Percentiles rank a stretch among this genome's conserved stretches.
phyloP scores from a whole-genome alignment of 2,329 filamentous ascomycete genomes.

The Exophiala alcalophila region DNA sequence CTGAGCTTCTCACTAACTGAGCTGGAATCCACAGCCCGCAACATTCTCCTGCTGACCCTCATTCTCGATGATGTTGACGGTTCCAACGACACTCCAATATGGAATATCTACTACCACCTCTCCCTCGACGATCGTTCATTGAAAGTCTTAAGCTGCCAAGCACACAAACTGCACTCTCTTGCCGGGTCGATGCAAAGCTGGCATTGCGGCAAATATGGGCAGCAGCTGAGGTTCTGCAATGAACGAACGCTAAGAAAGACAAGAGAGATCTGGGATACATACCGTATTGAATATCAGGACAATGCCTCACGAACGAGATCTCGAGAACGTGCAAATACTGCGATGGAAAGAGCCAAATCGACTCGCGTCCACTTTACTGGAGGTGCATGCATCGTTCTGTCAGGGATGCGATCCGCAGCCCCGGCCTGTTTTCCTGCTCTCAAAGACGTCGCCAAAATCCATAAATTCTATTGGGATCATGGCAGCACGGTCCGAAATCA shows the following conservation, averaged over 20 bases:
- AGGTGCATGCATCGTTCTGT: neutral
- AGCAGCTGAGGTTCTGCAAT: conserved; percentile 50
- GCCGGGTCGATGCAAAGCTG: conserved; percentile 45
- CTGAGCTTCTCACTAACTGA: neutral
- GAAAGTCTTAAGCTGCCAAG: conserved; percentile 42
- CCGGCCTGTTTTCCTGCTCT: conserved; percentile 1
- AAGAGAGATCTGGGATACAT: conserved; percentile 41
- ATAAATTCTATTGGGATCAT: conserved; percentile 4
- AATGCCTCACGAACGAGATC: neutral
- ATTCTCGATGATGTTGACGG: conserved; percentile 44
- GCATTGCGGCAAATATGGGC: conserved; percentile 47
- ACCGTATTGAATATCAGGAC: conserved; percentile 21
- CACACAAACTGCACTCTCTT: conserved; percentile 42
- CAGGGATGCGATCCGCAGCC: conserved; percentile 3
- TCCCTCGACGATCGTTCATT: conserved; percentile 43
- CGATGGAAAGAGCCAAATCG: conserved; percentile 2
- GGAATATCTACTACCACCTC: conserved; percentile 58
- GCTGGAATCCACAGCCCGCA: conserved; percentile 48
- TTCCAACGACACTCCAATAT: conserved; percentile 38
- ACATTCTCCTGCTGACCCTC: conserved; percentile 53
- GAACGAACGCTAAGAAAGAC: conserved; percentile 41
- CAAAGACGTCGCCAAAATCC: conserved; percentile 1
- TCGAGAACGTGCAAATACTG: conserved; percentile 2
- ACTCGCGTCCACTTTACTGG: neutral
- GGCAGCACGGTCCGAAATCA: neutral